Conservation (phyloP, 768 basidiomycete genomes). For the Kockovaella imperatae region DNA sequence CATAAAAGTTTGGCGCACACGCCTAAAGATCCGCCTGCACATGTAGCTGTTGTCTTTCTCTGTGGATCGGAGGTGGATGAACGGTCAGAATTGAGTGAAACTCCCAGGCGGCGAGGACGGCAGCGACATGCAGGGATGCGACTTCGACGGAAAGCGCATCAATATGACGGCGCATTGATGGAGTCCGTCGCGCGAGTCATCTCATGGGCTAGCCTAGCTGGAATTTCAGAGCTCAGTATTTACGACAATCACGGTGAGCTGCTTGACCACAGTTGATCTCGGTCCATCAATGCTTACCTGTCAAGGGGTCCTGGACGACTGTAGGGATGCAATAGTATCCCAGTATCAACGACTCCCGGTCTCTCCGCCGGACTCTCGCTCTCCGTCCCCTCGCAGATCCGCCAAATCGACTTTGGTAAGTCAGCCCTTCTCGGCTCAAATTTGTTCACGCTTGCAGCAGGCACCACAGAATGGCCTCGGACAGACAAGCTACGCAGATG, state of each 20-base stretch:
- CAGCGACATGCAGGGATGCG: not conserved
- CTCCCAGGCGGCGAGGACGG: too few relatives aligned
- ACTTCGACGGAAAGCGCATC: not conserved
- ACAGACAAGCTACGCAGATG: too few relatives aligned
- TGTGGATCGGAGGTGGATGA: not conserved
- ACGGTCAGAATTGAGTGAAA: too few relatives aligned
- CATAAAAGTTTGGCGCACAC: not conserved
- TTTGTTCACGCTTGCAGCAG: too few relatives aligned
- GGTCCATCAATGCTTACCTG: not conserved
- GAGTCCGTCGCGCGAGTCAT: not conserved
- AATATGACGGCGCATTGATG: not conserved
- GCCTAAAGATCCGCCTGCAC: not conserved
- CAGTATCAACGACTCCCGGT: not conserved
- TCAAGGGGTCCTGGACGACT: not conserved
- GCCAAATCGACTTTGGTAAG: not conserved
- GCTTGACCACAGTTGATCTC: not conserved
- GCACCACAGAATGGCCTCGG: too few relatives aligned
- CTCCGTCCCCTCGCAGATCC: not conserved
- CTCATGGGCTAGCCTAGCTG: not conserved
- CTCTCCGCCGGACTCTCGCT: not conserved
- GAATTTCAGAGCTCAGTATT: not conserved
- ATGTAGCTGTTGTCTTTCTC: not conserved
- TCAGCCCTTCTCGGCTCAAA: not conserved
- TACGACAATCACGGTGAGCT: not conserved
- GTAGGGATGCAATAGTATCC: not conserved